Conservation (phyloP, 75 land plant genomes). For the Adiantum capillusveneris region DNA sequence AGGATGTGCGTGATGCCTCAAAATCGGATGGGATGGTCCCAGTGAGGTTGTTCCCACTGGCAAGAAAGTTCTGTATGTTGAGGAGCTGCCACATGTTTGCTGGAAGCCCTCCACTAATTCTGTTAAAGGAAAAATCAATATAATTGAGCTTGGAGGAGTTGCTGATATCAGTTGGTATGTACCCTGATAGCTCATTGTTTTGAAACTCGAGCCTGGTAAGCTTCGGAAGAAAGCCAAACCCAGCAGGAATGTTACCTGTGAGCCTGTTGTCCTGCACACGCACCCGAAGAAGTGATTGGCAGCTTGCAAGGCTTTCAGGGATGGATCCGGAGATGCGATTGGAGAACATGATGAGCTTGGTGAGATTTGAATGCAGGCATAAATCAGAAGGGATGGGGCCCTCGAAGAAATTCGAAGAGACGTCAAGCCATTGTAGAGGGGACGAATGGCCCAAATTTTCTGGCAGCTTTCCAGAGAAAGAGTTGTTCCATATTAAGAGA, state of each 20-base stretch:
- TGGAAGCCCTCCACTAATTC: slow-evolving; percentile 46
- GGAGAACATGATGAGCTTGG: slow-evolving; percentile 35
- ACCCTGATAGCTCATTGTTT: slow-evolving; percentile 61
- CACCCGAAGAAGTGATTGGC: slow-evolving; percentile 30
- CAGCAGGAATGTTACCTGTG: slow-evolving; percentile 34
- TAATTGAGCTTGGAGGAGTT: slow-evolving; percentile 33
- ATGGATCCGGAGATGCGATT: slow-evolving; percentile 50
- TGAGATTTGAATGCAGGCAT: slow-evolving; percentile 29
- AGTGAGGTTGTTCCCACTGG: slow-evolving; percentile 65
- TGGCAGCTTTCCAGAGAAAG: slow-evolving; percentile 18
- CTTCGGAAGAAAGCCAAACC: slow-evolving; percentile 41
- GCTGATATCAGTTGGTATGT: too few relatives aligned
- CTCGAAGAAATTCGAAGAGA: slow-evolving; percentile 46
- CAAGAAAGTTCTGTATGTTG: slow-evolving; percentile 32
- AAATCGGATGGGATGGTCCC: slow-evolving; percentile 53
- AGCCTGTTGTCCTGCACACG: slow-evolving; percentile 59
- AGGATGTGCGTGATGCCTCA: slow-evolving; percentile 10
- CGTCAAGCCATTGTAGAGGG: slow-evolving; percentile 38
- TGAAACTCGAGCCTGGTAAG: slow-evolving; percentile 52
- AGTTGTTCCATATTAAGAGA: slow-evolving; percentile 20
- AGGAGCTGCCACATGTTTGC: slow-evolving; percentile 32
- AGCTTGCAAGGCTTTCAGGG: slow-evolving; percentile 44
- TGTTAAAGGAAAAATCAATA: slow-evolving; percentile 59
- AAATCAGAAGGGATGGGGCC: slow-evolving; percentile 47
- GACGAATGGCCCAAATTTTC: slow-evolving; percentile 16